Percentiles rank a stretch among this genome's conserved stretches.
Evolutionary conservation across 169 alveolate genomes (phyloP).

Genomic region (Plasmodium berghei): DNA sequence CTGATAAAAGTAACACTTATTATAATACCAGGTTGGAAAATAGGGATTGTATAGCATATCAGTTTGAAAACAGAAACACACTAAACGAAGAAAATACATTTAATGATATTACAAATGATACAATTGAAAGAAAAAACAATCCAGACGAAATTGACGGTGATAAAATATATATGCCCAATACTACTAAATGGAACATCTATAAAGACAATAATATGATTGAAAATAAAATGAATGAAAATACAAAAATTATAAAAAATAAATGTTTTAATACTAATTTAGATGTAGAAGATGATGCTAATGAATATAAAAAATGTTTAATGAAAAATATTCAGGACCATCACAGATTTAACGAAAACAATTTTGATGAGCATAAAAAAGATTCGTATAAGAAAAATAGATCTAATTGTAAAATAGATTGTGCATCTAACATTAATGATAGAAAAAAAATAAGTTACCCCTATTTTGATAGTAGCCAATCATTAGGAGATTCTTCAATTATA

Average conservation of each 20-base stretch:
- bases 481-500: constrained; percentile 5
- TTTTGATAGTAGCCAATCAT: constrained; percentile 8
- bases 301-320: constrained; percentile 5
- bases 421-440: constrained; percentile 14
- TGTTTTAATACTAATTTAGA: no score
- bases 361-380: neutral
- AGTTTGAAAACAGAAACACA: neutral
- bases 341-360: neutral
- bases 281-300: neutral
- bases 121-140: neutral
- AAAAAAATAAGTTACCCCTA: neutral
- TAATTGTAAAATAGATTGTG: constrained; percentile 6
- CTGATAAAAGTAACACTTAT: neutral
- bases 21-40: neutral
- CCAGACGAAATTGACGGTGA: neutral
- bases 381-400: neutral
- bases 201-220: no score
- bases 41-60: neutral
- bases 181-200: no score
- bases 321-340: neutral
- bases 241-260: no score
- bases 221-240: no score
- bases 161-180: no score
- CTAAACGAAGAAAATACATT: neutral
- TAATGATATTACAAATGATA: neutral